Base-by-base conservation (phyloP, 2,329 filamentous ascomycete species). In the Mycosphaerella arachidis region DNA sequence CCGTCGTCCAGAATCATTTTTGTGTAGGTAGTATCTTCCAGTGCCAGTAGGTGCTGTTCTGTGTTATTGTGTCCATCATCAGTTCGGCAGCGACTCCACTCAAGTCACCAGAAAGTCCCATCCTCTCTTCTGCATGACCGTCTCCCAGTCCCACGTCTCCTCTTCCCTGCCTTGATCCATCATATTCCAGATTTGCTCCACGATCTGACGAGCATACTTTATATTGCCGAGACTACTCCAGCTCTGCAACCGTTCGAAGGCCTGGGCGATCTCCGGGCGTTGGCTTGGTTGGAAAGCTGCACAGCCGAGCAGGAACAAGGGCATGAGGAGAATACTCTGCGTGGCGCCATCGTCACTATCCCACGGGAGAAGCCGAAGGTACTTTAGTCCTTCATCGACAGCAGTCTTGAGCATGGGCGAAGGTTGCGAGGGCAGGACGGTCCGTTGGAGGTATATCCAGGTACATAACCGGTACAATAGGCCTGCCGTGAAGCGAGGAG, bases 61-160 rank as follows among this genome's bases (percentile, higher is more conserved):
- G 18, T 50, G 46, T 20, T 29, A 6, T 5, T 12, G 12, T 50
- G 24, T 27, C 20, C 5, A n/a, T 50, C 3, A 9, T 1, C 5
- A 18, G 40, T 7, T 16, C 12, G 16, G 29, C 2, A 35, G n/a
- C 8, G 8, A 16, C 30, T 53, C 55, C 5, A n/a, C n/a, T 67
- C 59, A 86, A 63, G 84, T 85, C 62, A 84, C 80, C 65, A 86
- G 73, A 65, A 86, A 85, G 66, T 86, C 83, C 79, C 83, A 84
- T 20, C 81, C 80, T 74, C 83, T 81, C 53, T 78, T 76, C 52
- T 78, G 74, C 62, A 86, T 84, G 60, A 86, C 82, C 61, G 75
- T 81, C 72, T 86, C 84, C 83, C 83, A 86, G 70, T 86, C 84
- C 84, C 84, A 86, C 57, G 80, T 82, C 58, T 84, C 80, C 59